Conservation (phyloP, 352 stramenopile genomes). For the Plasmopara muralis region DNA sequence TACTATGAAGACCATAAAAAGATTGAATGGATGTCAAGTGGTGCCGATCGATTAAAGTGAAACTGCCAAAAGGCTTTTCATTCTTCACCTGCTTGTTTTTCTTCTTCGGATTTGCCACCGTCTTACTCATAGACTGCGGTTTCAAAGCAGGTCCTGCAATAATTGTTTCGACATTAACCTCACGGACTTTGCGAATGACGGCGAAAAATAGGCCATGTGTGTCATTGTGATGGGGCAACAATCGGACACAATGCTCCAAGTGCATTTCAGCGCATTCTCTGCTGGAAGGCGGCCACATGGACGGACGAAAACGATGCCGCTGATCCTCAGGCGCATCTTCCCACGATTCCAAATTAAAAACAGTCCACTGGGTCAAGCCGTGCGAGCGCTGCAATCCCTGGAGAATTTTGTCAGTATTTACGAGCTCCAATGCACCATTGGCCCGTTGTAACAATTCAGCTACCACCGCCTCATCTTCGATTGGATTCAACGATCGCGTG, state of each 20-base stretch:
- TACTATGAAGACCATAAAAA: conserved; percentile 39
- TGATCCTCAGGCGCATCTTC: conserved; percentile 46
- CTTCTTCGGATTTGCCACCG: conserved; percentile 21
- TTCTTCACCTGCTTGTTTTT: conserved; percentile 53
- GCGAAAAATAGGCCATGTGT: conserved; percentile 98
- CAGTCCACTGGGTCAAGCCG: conserved; percentile 48
- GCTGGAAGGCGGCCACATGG: conserved; percentile 77
- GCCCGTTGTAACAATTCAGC: conserved; percentile 54
- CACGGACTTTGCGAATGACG: conserved; percentile 83
- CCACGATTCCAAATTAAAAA: conserved; percentile 54
- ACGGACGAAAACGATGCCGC: conserved; percentile 47
- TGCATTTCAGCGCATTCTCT: conserved; percentile 50
- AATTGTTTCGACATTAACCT: conserved; percentile 13
- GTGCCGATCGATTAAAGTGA: conserved; percentile 36
- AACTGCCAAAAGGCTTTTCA: conserved; percentile 60
- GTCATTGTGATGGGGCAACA: conserved; percentile 97
- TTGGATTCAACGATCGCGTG: conserved; percentile 75
- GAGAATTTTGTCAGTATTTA: conserved; percentile 36
- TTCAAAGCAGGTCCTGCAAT: conserved; percentile 30
- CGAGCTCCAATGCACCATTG: conserved; percentile 53
- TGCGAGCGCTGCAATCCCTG: conserved; percentile 32
- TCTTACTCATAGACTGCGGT: conserved; percentile 15
- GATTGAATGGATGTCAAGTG: conserved; percentile 30
- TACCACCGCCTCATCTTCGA: conserved; percentile 83
- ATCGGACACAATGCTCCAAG: conserved; percentile 89